phyloP scores from a whole-genome alignment of 73 alveolate genomes.

The Effrenium voratum region DNA sequence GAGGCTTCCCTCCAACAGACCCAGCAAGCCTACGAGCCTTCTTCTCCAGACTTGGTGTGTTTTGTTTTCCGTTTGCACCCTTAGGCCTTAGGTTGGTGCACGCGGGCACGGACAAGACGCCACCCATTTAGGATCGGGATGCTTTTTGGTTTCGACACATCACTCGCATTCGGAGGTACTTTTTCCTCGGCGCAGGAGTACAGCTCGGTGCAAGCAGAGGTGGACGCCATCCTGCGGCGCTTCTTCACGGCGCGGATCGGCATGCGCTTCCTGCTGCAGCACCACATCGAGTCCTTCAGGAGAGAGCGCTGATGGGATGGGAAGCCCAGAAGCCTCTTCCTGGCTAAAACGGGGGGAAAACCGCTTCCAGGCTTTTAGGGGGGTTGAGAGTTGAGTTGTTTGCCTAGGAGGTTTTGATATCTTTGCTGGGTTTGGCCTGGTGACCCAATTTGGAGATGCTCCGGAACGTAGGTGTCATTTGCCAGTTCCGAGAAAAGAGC shows the following conservation, averaged over 20 bases:
- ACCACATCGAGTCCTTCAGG: constrained; percentile 87
- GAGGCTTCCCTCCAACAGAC: too few species aligned
- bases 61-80: too few species aligned
- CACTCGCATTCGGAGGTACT: neutral
- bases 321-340: neutral
- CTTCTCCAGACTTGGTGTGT: too few species aligned
- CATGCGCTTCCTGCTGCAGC: constrained; percentile 81
- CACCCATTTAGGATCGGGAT: too few species aligned
- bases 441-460: neutral
- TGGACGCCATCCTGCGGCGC: constrained; percentile 83
- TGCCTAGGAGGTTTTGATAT: neutral
- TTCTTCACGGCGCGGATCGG: constrained; percentile 93
- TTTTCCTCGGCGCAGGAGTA: neutral
- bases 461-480: neutral
- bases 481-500: neutral
- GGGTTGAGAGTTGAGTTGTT: neutral
- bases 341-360: neutral
- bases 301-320: too few species aligned
- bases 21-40: too few species aligned
- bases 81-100: too few species aligned
- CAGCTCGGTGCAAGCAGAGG: constrained; percentile 56
- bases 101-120: too few species aligned
- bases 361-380: neutral
- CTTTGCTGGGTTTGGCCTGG: neutral
- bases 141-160: too few species aligned